phyloP scores from a whole-genome alignment of 139 green algal genomes.

The Chlamydomonas sphaeroides region DNA sequence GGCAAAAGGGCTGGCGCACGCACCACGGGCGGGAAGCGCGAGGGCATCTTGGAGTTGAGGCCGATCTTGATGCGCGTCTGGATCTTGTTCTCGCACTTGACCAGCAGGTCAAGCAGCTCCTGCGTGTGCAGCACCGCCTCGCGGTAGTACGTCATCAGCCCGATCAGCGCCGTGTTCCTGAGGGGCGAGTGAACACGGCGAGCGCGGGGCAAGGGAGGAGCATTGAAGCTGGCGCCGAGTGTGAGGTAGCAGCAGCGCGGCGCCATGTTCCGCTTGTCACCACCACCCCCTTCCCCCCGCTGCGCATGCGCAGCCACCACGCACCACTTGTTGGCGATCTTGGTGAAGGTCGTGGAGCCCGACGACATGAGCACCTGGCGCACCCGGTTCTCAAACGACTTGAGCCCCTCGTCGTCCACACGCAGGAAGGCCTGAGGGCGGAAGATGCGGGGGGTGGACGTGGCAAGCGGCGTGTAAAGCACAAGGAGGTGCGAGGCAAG shows the following conservation, averaged over 20 bases:
- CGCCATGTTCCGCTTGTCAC: too few species aligned
- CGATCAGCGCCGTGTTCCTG: slow-evolving; percentile 98
- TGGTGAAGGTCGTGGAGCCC: slow-evolving; percentile 98
- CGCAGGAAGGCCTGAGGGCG: slow-evolving; percentile 88
- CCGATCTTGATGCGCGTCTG: slow-evolving; percentile 90
- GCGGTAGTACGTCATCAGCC: slow-evolving; percentile 97
- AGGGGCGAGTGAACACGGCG: not conserved
- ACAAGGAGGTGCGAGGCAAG: too few species aligned
- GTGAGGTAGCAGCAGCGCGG: too few species aligned
- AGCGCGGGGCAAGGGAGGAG: too few species aligned
- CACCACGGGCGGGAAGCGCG: slow-evolving; percentile 94
- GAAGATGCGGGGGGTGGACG: not conserved
- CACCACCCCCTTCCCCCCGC: too few species aligned
- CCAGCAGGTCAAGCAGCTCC: slow-evolving; percentile 99
- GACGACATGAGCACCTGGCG: slow-evolving; percentile 98
- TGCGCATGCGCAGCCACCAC: too few species aligned
- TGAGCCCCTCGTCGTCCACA: slow-evolving; percentile 98
- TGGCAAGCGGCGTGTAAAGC: too few species aligned
- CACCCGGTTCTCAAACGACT: slow-evolving; percentile 92
- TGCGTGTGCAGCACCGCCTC: slow-evolving; percentile 91
- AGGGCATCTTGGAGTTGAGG: slow-evolving; percentile 99
- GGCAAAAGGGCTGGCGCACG: not conserved
- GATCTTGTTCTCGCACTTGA: slow-evolving; percentile 99
- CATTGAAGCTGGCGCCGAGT: too few species aligned
- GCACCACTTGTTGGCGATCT: slow-evolving; percentile 99